Conservation (phyloP, 306 rosid genomes). For the Hylodesmum podocarpum region DNA sequence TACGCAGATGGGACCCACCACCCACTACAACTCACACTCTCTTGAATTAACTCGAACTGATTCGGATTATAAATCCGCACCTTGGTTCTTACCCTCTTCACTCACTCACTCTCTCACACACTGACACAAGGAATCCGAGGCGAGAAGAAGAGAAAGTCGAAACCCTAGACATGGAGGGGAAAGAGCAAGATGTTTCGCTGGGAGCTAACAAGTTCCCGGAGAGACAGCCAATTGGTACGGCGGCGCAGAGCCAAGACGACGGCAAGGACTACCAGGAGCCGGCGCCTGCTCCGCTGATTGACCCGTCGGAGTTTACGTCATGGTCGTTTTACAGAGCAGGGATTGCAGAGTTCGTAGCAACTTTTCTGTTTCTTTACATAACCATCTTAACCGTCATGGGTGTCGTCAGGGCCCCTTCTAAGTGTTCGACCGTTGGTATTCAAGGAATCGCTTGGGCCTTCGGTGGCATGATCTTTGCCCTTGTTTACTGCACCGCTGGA, state of each 20-base stretch:
- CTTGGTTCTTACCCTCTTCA: not conserved
- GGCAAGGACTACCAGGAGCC: slow-evolving; percentile 54
- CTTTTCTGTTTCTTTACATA: slow-evolving; percentile 53
- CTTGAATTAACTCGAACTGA: not conserved
- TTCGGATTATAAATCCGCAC: slow-evolving; percentile 42
- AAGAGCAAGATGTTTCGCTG: slow-evolving; percentile 50
- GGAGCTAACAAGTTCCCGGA: slow-evolving; percentile 58
- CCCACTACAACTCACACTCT: not conserved
- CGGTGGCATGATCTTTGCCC: slow-evolving; percentile 62
- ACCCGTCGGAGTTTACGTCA: slow-evolving; percentile 40
- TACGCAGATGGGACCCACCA: slow-evolving; percentile 34
- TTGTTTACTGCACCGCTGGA: slow-evolving; percentile 56
- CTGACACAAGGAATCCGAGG: not conserved
- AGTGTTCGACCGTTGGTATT: slow-evolving; percentile 41
- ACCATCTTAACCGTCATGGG: slow-evolving; percentile 54
- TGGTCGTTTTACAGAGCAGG: slow-evolving; percentile 59
- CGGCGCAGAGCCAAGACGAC: slow-evolving; percentile 56
- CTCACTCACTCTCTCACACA: not conserved
- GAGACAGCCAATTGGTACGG: slow-evolving; percentile 48
- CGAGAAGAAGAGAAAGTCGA: not conserved
- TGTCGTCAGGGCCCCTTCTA: not conserved
- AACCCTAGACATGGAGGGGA: slow-evolving; percentile 35
- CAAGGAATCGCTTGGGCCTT: slow-evolving; percentile 61
- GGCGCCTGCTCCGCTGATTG: slow-evolving; percentile 49
- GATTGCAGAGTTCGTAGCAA: slow-evolving; percentile 49